A percentile compares a stretch with the other conserved stretches of the same genome.
Evolutionary conservation across 2,329 filamentous ascomycete species (phyloP).

Genomic region (Cordyceps cicadae): DNA sequence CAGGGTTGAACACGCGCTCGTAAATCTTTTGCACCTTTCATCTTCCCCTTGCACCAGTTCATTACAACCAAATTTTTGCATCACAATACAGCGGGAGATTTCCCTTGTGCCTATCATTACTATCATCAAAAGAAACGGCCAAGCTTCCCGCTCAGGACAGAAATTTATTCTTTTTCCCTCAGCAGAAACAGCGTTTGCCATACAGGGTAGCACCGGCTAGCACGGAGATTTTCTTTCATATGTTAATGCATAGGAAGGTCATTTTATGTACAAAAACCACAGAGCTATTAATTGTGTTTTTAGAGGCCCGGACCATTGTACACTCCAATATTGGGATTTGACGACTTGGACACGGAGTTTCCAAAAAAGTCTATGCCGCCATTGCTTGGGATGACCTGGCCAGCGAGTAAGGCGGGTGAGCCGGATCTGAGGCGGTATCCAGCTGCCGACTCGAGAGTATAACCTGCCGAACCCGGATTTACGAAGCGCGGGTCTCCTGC

Average conservation of each 20-base stretch:
- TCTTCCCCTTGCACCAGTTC: too few species aligned
- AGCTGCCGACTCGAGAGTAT: conserved; percentile 11
- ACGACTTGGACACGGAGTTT: conserved; percentile 12
- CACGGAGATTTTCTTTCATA: not conserved
- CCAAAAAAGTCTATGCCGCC: conserved; percentile 18
- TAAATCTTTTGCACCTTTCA: too few species aligned
- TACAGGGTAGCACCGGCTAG: too few species aligned
- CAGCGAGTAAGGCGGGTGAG: conserved; percentile 16
- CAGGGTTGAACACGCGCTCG: too few species aligned
- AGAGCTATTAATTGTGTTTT: not conserved
- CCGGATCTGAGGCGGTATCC: conserved; percentile 15
- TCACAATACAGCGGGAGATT: too few species aligned
- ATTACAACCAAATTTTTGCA: too few species aligned
- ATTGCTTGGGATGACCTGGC: conserved; percentile 14
- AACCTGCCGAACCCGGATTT: conserved; percentile 7
- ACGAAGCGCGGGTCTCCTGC: conserved; percentile 15
- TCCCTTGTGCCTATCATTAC: too few species aligned
- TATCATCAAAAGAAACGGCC: too few species aligned
- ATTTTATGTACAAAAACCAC: not conserved
- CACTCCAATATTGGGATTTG: conserved; percentile 17
- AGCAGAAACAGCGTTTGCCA: too few species aligned
- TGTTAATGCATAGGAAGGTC: not conserved
- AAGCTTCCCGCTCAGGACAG: too few species aligned
- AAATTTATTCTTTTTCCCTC: too few species aligned
- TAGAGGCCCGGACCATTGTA: conserved; percentile 15